These are phyloP conservation scores for Cercospora sesami DNA, from an alignment of 2,329 filamentous ascomycete genomes.

Conservation along the genomic window DNA sequence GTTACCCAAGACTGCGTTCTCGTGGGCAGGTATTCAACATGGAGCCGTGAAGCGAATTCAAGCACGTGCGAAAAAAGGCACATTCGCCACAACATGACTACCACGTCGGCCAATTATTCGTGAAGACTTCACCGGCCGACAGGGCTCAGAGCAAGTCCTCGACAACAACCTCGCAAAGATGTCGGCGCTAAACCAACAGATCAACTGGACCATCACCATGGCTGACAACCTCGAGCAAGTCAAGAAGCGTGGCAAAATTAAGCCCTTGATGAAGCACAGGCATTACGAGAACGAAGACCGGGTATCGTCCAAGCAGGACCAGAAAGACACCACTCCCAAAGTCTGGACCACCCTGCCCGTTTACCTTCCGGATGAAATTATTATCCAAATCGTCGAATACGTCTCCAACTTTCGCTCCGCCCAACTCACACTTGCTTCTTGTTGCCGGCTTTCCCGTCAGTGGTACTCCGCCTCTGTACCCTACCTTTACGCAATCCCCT, in stretches of 20 bases:
- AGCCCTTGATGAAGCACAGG: slow-evolving; percentile 11
- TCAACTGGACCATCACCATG: slow-evolving; percentile 41
- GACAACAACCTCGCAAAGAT: slow-evolving; percentile 22
- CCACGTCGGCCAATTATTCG: slow-evolving; percentile 3
- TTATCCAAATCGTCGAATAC: slow-evolving; percentile 52
- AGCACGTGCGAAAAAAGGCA: neutral
- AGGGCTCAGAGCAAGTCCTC: neutral
- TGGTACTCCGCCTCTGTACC: slow-evolving; percentile 58
- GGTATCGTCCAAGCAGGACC: slow-evolving; percentile 4
- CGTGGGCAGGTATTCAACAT: neutral
- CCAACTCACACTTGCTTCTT: slow-evolving; percentile 53
- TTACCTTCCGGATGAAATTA: slow-evolving; percentile 57
- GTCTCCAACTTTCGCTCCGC: slow-evolving; percentile 41
- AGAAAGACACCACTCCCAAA: slow-evolving; percentile 10
- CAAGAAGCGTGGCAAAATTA: slow-evolving; percentile 20
- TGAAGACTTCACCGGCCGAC: neutral
- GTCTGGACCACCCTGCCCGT: slow-evolving; percentile 30
- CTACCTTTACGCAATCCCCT: slow-evolving; percentile 55
- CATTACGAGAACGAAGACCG: slow-evolving; percentile 12
- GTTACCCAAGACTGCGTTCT: too few species aligned
- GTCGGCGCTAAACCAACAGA: slow-evolving; percentile 38
- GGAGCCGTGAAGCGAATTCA: neutral
- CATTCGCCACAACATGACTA: slow-evolving; percentile 4
- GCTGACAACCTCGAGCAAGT: slow-evolving; percentile 38
- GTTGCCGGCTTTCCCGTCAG: slow-evolving; percentile 55